Evolutionary conservation across 768 basidiomycete genomes (phyloP).

Genomic region (Scleroderma bovista): DNA sequence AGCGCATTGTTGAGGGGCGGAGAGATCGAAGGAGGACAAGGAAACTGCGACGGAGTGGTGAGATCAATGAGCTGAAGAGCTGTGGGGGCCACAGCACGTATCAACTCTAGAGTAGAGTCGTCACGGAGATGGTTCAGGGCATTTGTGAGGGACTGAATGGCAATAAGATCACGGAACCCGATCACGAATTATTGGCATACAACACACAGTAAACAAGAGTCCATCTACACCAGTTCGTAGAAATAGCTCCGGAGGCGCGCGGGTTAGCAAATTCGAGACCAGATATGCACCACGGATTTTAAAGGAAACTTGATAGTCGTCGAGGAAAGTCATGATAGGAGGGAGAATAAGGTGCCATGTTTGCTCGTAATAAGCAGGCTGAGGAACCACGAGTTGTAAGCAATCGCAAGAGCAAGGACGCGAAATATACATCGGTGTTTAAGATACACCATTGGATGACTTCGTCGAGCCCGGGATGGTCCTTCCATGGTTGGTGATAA

Average conservation of each 20-base stretch:
- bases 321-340: conserved; percentile 73
- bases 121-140: conserved; percentile 57
- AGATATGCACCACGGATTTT: no score
- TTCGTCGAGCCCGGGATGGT: conserved; percentile 48
- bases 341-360: conserved; percentile 79
- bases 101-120: conserved; percentile 52
- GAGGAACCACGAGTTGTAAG: background rate
- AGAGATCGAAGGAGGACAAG: conserved; percentile 3
- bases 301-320: conserved; percentile 79
- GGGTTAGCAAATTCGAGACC: conserved; percentile 48
- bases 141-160: conserved; percentile 56
- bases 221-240: conserved; percentile 69
- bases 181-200: background rate
- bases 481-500: conserved; percentile 71
- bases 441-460: conserved; percentile 62
- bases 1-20: conserved; percentile 25
- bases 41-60: conserved; percentile 37
- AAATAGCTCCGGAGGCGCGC: conserved; percentile 53
- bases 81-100: conserved; percentile 46
- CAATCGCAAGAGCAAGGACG: background rate
- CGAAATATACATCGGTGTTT: conserved; percentile 49
- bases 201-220: conserved; percentile 56
- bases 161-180: no score
- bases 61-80: conserved; percentile 46
- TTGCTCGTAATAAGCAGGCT: conserved; percentile 56